Evolutionary conservation across 768 basidiomycete species (phyloP).

Genomic region (Psilocybe tampanensis): DNA sequence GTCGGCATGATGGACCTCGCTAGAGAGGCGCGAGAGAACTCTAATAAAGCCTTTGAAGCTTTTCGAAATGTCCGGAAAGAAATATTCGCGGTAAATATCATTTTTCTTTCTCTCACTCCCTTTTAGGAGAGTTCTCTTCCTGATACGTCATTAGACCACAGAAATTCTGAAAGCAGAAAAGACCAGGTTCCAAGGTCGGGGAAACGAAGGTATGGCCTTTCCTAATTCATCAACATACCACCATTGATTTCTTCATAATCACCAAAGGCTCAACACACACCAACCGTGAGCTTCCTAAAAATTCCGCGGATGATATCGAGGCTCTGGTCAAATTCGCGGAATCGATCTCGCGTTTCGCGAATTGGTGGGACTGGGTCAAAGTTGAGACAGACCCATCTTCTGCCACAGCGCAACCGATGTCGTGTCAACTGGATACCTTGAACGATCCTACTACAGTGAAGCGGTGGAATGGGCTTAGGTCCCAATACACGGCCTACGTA

Average conservation of each 20-base stretch:
- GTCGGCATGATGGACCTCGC: constrained; percentile 15
- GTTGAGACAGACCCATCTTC: constrained; percentile 10
- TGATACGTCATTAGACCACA: neutral
- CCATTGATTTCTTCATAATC: no score
- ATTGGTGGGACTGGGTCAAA: constrained; percentile 18
- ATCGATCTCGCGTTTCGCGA: constrained; percentile 6
- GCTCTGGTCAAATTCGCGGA: constrained; percentile 12
- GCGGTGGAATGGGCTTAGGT: constrained; percentile 7
- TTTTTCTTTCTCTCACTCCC: neutral
- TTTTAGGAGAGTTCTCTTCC: no score
- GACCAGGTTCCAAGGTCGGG: neutral
- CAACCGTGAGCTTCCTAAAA: neutral
- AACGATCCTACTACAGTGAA: constrained; percentile 5
- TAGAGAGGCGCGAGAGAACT: constrained; percentile 8
- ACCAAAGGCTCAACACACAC: neutral
- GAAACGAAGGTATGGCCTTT: neutral
- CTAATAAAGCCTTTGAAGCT: constrained; percentile 5
- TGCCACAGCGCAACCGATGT: neutral
- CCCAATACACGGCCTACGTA: constrained; percentile 14
- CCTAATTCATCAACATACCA: no score
- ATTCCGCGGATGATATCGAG: neutral
- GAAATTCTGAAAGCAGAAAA: neutral
- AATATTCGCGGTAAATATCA: constrained; percentile 4
- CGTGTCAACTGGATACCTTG: constrained; percentile 5
- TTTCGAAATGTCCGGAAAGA: constrained; percentile 14